Conservation (phyloP, 345 rosid species). For the Bruguiera sexangula region DNA sequence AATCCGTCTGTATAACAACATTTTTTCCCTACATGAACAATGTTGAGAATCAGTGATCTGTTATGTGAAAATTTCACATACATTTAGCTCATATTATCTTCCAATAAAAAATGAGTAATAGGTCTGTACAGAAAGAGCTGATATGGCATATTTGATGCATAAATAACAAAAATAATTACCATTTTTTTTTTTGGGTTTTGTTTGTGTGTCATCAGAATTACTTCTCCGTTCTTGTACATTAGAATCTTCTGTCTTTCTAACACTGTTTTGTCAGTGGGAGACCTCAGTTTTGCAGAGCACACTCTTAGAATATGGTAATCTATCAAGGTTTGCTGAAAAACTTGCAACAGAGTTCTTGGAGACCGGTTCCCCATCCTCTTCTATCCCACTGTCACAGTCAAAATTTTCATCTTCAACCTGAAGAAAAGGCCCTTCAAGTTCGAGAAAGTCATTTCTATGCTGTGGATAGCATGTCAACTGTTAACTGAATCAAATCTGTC, state of each 20-base stretch:
- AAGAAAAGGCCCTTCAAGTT: conserved; percentile 42
- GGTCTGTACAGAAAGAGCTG: too few relatives aligned
- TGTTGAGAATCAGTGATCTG: too few relatives aligned
- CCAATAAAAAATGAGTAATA: too few relatives aligned
- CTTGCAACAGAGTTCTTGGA: conserved; percentile 54
- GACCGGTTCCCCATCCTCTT: conserved; percentile 47
- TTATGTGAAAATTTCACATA: too few relatives aligned
- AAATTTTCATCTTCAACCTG: conserved; percentile 50
- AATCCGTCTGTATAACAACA: too few relatives aligned
- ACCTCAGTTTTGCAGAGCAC: conserved; percentile 53
- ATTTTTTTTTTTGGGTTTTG: too few relatives aligned
- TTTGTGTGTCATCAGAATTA: too few relatives aligned
- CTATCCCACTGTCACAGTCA: conserved; percentile 41
- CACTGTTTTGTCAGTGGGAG: conserved; percentile 41
- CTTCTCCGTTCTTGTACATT: neutral
- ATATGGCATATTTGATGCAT: too few relatives aligned
- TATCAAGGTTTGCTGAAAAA: conserved; percentile 66
- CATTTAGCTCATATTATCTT: too few relatives aligned
- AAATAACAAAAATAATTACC: too few relatives aligned
- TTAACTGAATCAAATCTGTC: neutral
- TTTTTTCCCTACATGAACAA: too few relatives aligned
- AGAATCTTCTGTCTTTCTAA: neutral
- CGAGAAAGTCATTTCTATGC: conserved; percentile 42
- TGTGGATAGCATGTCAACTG: neutral
- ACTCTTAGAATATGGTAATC: conserved; percentile 58